phyloP scores from a whole-genome alignment of 148 eudicot genomes.

The Diospyros kaki region DNA sequence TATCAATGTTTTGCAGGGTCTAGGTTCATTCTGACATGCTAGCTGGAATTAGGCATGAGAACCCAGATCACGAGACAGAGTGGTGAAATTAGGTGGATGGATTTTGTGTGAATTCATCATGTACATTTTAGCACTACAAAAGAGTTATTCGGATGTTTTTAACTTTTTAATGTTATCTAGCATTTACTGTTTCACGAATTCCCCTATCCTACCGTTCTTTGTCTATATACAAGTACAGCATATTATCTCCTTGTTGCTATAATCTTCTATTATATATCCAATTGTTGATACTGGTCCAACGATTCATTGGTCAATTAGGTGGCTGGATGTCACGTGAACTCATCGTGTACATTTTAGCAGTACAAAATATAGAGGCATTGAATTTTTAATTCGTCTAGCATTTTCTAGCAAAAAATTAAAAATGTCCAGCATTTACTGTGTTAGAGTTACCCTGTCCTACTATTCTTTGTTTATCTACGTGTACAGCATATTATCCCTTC shows the following conservation, averaged over 20 bases:
- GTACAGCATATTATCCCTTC: not conserved
- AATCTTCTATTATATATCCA: too few species aligned
- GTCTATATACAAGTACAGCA: not conserved
- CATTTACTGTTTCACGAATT: not conserved
- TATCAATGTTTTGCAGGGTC: not conserved
- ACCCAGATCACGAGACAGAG: not conserved
- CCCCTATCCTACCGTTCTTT: not conserved
- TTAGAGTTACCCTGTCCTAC: too few species aligned
- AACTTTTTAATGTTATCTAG: slow-evolving; percentile 2
- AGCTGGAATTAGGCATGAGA: not conserved
- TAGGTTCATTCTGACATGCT: not conserved
- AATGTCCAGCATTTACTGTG: too few species aligned
- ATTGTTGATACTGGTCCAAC: too few species aligned
- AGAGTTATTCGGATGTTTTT: not conserved
- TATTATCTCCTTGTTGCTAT: not conserved
- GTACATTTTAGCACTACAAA: not conserved
- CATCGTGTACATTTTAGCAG: too few species aligned
- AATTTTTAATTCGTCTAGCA: too few species aligned
- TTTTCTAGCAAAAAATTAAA: too few species aligned
- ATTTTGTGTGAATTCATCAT: not conserved
- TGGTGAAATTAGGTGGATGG: not conserved
- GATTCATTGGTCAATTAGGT: too few species aligned
- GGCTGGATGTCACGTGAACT: too few species aligned
- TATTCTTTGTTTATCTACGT: too few species aligned
- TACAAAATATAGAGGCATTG: too few species aligned